Evolutionary conservation across 2,329 filamentous ascomycete species (phyloP).

Genomic region (Knufia fluminis): DNA sequence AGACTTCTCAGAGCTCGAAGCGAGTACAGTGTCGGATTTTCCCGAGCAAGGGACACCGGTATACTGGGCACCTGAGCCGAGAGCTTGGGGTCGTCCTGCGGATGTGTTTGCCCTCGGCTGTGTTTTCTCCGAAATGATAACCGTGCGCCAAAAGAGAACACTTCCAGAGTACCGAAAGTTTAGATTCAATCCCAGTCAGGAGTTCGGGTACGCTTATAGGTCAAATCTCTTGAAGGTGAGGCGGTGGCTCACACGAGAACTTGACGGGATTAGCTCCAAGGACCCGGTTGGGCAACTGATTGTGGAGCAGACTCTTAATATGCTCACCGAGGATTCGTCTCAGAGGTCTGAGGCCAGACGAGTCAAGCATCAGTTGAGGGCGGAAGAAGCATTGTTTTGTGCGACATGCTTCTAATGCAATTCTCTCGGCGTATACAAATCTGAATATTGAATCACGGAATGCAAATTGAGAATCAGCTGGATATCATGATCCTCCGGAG

Average conservation of each 20-base stretch:
- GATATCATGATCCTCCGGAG: too few relatives aligned
- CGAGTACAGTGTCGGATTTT: slow-evolving; percentile 6
- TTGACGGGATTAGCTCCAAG: not conserved
- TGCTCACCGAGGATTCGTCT: not conserved
- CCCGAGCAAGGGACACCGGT: not conserved
- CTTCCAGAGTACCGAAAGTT: not conserved
- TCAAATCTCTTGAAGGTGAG: not conserved
- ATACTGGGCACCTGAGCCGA: slow-evolving; percentile 8
- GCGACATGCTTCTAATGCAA: not conserved
- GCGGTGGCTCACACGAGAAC: not conserved
- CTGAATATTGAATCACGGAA: not conserved
- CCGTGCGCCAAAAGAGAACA: slow-evolving; percentile 5
- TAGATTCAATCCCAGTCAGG: not conserved
- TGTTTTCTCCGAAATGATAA: slow-evolving; percentile 15
- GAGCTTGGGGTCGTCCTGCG: slow-evolving; percentile 6
- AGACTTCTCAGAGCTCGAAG: slow-evolving; percentile 10
- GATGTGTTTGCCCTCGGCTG: slow-evolving; percentile 13
- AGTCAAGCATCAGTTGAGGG: not conserved
- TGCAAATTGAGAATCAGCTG: too few relatives aligned
- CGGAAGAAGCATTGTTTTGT: slow-evolving; percentile 3
- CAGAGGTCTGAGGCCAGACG: not conserved
- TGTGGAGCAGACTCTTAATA: slow-evolving; percentile 5
- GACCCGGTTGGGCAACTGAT: not conserved
- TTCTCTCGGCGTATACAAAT: not conserved
- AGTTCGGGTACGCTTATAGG: slow-evolving; percentile 2